A percentile compares a stretch with the other conserved stretches of the same genome.
phyloP scores from a whole-genome alignment of 2,329 filamentous ascomycete genomes.

The Neodidymelliopsis sp. region DNA sequence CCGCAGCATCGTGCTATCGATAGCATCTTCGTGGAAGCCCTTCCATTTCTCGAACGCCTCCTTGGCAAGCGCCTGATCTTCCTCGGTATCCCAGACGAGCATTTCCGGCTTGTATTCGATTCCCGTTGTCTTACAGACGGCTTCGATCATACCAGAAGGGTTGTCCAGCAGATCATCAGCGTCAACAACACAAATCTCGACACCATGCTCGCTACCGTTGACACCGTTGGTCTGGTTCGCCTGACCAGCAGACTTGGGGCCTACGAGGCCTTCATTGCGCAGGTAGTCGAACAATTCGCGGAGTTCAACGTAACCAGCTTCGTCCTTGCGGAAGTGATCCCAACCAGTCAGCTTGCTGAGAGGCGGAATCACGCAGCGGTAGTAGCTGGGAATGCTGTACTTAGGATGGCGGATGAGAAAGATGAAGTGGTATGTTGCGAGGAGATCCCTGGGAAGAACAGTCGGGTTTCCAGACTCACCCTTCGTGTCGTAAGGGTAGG shows the following conservation, averaged over 20 bases:
- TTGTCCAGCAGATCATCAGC: slow-evolving; percentile 93
- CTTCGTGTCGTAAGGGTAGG: slow-evolving; percentile 66
- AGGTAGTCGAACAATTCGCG: slow-evolving; percentile 88
- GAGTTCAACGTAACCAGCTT: slow-evolving; percentile 91
- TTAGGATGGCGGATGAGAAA: slow-evolving; percentile 98
- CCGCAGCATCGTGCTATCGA: slow-evolving; percentile 79
- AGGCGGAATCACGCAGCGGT: slow-evolving; percentile 90
- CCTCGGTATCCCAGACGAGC: slow-evolving; percentile 83
- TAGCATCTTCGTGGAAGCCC: slow-evolving; percentile 95
- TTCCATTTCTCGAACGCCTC: slow-evolving; percentile 94
- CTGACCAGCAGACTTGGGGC: slow-evolving; percentile 67
- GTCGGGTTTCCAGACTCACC: slow-evolving; percentile 80
- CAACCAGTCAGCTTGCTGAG: slow-evolving; percentile 84
- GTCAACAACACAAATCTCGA: slow-evolving; percentile 85
- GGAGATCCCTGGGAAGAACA: slow-evolving; percentile 75
- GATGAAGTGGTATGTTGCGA: slow-evolving; percentile 88
- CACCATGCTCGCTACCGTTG: slow-evolving; percentile 48
- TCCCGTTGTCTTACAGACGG: slow-evolving; percentile 83
- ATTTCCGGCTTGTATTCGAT: slow-evolving; percentile 78
- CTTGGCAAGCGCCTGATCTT: slow-evolving; percentile 72
- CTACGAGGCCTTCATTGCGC: slow-evolving; percentile 71
- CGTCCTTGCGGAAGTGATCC: slow-evolving; percentile 82
- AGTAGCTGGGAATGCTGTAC: slow-evolving; percentile 90
- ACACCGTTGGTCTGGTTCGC: slow-evolving; percentile 41
- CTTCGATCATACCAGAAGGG: slow-evolving; percentile 75